Evolutionary conservation across 148 eudicot genomes (phyloP).

Genomic region (Chenopodium berlandieri): DNA sequence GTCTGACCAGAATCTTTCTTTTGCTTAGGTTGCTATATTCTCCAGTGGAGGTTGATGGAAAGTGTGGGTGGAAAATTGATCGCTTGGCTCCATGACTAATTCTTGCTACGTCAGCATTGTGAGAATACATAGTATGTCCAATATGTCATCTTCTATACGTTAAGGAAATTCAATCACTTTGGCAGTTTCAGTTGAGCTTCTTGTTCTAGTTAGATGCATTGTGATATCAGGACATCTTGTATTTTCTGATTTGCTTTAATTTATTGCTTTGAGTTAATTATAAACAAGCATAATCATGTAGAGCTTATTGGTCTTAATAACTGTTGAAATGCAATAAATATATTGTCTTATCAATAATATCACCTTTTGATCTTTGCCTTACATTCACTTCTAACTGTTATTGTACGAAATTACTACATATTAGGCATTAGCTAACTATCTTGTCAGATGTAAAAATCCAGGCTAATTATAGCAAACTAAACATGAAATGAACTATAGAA

Average conservation of each 20-base stretch:
- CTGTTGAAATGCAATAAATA: background rate
- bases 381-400: background rate
- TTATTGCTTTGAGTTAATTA: background rate
- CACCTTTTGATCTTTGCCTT: background rate
- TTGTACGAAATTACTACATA: background rate
- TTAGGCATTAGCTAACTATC: background rate
- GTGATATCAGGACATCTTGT: background rate
- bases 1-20: background rate
- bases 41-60: slow-evolving; percentile 51
- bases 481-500: background rate
- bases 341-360: background rate
- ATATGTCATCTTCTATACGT: background rate
- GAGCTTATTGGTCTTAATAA: background rate
- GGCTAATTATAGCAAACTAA: background rate
- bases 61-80: slow-evolving; percentile 53
- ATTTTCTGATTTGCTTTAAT: background rate
- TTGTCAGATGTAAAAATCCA: background rate
- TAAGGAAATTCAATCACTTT: slow-evolving; percentile 3
- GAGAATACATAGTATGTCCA: slow-evolving; percentile 24
- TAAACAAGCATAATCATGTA: slow-evolving; percentile 13
- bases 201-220: background rate
- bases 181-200: background rate
- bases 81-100: slow-evolving; percentile 86
- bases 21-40: slow-evolving; percentile 62
- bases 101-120: slow-evolving; percentile 40